phyloP scores from a whole-genome alignment of 2,329 filamentous ascomycete genomes.

The Fusarium liriodendri region DNA sequence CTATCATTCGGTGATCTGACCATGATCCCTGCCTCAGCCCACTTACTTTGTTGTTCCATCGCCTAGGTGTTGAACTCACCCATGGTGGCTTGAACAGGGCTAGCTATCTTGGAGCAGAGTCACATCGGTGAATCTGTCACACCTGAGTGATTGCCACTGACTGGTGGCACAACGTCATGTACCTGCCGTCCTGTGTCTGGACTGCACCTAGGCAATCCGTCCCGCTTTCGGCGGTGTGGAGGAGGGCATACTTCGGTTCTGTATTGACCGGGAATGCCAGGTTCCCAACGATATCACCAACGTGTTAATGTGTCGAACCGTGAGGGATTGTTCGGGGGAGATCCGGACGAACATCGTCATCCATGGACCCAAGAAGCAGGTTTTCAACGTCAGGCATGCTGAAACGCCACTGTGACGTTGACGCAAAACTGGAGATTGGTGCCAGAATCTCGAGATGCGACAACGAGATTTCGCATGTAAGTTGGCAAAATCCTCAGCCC shows the following conservation, averaged over 20 bases:
- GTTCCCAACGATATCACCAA: slow-evolving; percentile 29
- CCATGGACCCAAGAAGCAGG: slow-evolving; percentile 12
- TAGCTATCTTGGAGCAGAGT: not conserved
- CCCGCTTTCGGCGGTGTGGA: slow-evolving; percentile 37
- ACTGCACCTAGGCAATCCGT: slow-evolving; percentile 19
- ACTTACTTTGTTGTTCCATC: slow-evolving; percentile 18
- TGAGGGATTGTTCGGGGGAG: slow-evolving; percentile 15
- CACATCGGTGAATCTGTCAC: slow-evolving; percentile 30
- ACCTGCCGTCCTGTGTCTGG: slow-evolving; percentile 26
- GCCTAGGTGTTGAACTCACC: not conserved
- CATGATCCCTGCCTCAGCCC: slow-evolving; percentile 24
- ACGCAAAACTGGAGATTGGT: slow-evolving; percentile 17
- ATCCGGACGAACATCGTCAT: slow-evolving; percentile 3
- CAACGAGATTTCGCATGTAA: slow-evolving; percentile 2
- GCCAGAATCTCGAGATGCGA: not conserved
- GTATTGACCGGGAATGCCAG: slow-evolving; percentile 32
- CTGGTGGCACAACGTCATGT: slow-evolving; percentile 29
- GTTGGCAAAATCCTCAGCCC: not conserved
- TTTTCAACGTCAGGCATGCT: slow-evolving; percentile 5
- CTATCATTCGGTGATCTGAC: not conserved
- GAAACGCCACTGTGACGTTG: slow-evolving; percentile 15
- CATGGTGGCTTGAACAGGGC: not conserved
- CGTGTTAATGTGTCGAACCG: slow-evolving; percentile 29
- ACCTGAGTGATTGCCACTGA: slow-evolving; percentile 6
- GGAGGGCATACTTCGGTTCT: slow-evolving; percentile 21